Conservation (phyloP, 768 basidiomycete species). For the Rhizopogon vinicolor region DNA sequence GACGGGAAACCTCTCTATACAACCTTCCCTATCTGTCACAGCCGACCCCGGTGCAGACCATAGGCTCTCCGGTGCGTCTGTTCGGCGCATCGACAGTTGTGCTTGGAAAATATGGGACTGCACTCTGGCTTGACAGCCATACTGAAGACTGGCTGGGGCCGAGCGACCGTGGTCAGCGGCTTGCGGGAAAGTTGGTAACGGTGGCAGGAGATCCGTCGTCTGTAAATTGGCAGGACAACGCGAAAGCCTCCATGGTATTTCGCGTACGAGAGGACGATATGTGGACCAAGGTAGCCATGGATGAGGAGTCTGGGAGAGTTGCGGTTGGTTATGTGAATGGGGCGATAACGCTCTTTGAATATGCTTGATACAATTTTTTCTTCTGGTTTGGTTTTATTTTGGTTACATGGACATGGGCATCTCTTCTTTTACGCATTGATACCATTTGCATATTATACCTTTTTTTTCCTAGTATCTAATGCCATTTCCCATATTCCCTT, state of each 20-base stretch:
- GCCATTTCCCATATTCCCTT: too few species aligned
- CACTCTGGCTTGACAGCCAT: constrained; percentile 63
- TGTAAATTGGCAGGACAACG: background rate
- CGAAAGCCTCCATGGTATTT: constrained; percentile 34
- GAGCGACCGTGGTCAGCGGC: constrained; percentile 50
- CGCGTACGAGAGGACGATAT: constrained; percentile 39
- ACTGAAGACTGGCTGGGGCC: constrained; percentile 44
- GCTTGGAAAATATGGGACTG: constrained; percentile 56
- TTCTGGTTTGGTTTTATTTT: background rate
- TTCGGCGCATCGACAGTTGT: constrained; percentile 51
- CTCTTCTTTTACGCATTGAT: background rate
- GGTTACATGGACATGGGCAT: background rate
- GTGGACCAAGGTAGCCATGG: constrained; percentile 42
- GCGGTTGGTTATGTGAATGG: constrained; percentile 37
- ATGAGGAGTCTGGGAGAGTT: constrained; percentile 33
- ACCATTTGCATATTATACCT: background rate
- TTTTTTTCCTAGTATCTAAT: background rate
- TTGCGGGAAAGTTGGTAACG: constrained; percentile 38
- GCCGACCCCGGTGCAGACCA: constrained; percentile 29
- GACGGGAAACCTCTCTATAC: constrained; percentile 10
- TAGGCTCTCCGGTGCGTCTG: constrained; percentile 53
- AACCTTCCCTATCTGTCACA: constrained; percentile 46
- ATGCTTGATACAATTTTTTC: constrained; percentile 25
- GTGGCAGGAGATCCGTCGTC: background rate
- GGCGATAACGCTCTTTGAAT: constrained; percentile 47